Percentiles rank a stretch among this genome's conserved stretches.
phyloP scores from a whole-genome alignment of 2,329 filamentous ascomycete species.

The Xylaria hypoxylon region DNA sequence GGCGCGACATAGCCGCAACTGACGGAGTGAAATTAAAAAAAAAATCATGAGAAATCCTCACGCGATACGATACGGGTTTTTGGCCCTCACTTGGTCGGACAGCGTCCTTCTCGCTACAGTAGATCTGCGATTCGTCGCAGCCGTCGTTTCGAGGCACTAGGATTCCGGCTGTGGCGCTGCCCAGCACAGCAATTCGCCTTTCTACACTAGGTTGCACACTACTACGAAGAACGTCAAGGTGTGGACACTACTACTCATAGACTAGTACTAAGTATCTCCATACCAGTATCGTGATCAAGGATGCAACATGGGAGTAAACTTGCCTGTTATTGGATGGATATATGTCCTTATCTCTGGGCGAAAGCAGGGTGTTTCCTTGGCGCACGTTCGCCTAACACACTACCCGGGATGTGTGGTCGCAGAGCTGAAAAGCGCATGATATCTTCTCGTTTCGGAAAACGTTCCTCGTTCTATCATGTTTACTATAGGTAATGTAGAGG shows the following conservation, averaged over 20 bases:
- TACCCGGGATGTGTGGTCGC: conserved; percentile 7
- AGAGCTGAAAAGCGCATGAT: conserved; percentile 33
- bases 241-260: too few relatives aligned
- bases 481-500: neutral
- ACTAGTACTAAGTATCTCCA: neutral
- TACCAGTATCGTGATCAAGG: neutral
- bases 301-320: neutral
- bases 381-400: conserved; percentile 20
- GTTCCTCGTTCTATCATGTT: conserved; percentile 18
- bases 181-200: too few relatives aligned
- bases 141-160: neutral
- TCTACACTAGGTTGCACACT: too few relatives aligned
- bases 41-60: neutral
- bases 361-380: conserved; percentile 34
- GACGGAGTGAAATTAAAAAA: neutral
- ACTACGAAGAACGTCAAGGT: too few relatives aligned
- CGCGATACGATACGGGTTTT: neutral
- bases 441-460: conserved; percentile 27
- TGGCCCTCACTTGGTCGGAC: neutral
- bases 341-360: conserved; percentile 39
- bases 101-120: conserved; percentile 16
- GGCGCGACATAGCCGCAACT: neutral
- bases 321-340: conserved; percentile 28
- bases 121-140: conserved; percentile 19
- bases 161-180: conserved; percentile 7